A percentile compares a stretch with the other conserved stretches of the same genome.
Evolutionary conservation across 495 filamentous ascomycete genomes (phyloP).

Genomic region (Neurospora sp.): DNA sequence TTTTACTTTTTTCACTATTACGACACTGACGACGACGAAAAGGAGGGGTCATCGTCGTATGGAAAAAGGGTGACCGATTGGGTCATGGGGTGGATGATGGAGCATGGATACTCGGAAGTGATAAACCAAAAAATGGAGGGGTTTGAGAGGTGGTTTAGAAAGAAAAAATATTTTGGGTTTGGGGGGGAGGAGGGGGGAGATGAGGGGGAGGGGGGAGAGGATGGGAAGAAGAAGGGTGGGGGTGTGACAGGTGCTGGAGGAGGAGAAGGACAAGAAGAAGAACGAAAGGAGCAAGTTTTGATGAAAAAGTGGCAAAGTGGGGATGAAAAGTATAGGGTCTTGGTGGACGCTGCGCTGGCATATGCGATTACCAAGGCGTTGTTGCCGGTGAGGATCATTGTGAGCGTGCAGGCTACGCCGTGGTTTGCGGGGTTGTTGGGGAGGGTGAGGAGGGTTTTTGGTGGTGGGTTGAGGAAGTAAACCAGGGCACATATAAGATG

Average conservation of each 20-base stretch:
- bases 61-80: not conserved
- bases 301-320: slow-evolving; percentile 16
- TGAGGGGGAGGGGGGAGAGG: not conserved
- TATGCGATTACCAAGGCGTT: slow-evolving; percentile 82
- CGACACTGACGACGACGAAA: slow-evolving; percentile 28
- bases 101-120: slow-evolving; percentile 18
- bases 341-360: slow-evolving; percentile 69
- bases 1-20: slow-evolving; percentile 68
- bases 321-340: slow-evolving; percentile 41
- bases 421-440: slow-evolving; percentile 72
- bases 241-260: not conserved
- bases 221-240: slow-evolving; percentile 3
- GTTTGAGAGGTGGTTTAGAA: slow-evolving; percentile 34
- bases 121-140: slow-evolving; percentile 34
- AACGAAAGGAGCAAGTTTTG: slow-evolving; percentile 1
- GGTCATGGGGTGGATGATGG: slow-evolving; percentile 31
- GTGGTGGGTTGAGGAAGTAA: not conserved
- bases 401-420: slow-evolving; percentile 81
- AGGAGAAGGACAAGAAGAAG: not conserved
- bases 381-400: slow-evolving; percentile 61
- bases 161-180: slow-evolving; percentile 41
- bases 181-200: slow-evolving; percentile 6
- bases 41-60: not conserved
- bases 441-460: not conserved
- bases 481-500: not conserved